Evolutionary conservation across 2,329 filamentous ascomycete species (phyloP).

Genomic region (Xylaria sp.): DNA sequence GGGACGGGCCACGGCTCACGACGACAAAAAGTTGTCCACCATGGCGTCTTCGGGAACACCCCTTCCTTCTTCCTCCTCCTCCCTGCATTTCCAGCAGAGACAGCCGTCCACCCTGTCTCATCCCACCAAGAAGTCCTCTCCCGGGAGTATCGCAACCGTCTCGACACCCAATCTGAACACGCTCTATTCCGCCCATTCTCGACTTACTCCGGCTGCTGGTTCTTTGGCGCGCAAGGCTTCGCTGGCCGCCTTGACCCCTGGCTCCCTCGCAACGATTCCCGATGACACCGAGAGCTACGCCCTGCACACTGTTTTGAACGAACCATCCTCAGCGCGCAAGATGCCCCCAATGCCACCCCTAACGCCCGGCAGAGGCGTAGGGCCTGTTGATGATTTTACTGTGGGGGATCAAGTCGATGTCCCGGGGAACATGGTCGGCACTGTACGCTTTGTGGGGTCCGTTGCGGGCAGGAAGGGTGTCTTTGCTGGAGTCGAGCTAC

Average conservation of each 20-base stretch:
- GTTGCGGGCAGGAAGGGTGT: slow-evolving; percentile 89
- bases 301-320: slow-evolving; percentile 59
- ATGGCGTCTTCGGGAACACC: slow-evolving; percentile 45
- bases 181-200: slow-evolving; percentile 57
- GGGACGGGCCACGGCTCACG: slow-evolving; percentile 8
- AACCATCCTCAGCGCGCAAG: slow-evolving; percentile 32
- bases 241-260: slow-evolving; percentile 69
- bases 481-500: slow-evolving; percentile 92
- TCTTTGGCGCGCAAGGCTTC: slow-evolving; percentile 71
- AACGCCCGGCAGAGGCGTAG: slow-evolving; percentile 57
- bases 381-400: slow-evolving; percentile 60
- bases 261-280: slow-evolving; percentile 67
- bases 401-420: slow-evolving; percentile 89
- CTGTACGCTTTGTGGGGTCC: slow-evolving; percentile 83
- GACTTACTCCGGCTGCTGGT: slow-evolving; percentile 49
- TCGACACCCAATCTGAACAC: slow-evolving; percentile 66
- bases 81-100: slow-evolving; percentile 39
- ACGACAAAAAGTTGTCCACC: slow-evolving; percentile 39
- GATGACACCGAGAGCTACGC: slow-evolving; percentile 70
- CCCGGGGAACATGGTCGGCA: slow-evolving; percentile 89
- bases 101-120: slow-evolving; percentile 46
- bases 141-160: slow-evolving; percentile 52
- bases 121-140: slow-evolving; percentile 47
- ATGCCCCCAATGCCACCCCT: slow-evolving; percentile 56
- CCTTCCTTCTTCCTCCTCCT: slow-evolving; percentile 40